Conservation (phyloP, 1,284 basidiomycete species). For the Leccinum griseonigrum region DNA sequence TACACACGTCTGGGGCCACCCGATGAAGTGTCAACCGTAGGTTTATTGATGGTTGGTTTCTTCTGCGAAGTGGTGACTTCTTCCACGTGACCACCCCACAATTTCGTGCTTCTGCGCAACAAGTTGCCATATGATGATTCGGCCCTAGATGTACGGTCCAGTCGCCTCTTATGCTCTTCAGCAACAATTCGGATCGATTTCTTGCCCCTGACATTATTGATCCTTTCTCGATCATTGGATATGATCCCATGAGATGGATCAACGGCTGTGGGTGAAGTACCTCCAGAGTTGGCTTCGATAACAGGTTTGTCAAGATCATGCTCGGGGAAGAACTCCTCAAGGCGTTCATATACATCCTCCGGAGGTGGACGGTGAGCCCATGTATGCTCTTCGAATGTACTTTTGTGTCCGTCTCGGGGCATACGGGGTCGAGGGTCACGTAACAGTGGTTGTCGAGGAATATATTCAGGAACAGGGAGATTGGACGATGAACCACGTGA, state of each 20-base stretch:
- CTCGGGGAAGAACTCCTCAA: constrained; percentile 95
- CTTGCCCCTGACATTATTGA: constrained; percentile 49
- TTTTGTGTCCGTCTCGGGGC: constrained; percentile 38
- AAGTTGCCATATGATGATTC: constrained; percentile 50
- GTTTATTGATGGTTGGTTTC: constrained; percentile 44
- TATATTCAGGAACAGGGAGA: constrained; percentile 18
- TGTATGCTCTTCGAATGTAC: constrained; percentile 62
- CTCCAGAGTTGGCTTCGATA: constrained; percentile 80
- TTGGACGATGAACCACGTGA: constrained; percentile 19
- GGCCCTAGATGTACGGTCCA: constrained; percentile 57
- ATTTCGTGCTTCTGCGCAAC: constrained; percentile 83
- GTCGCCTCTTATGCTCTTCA: constrained; percentile 71
- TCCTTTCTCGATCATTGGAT: constrained; percentile 40
- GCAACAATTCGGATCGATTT: constrained; percentile 95
- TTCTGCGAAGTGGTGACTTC: constrained; percentile 80
- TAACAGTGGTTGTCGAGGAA: constrained; percentile 19
- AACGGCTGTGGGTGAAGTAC: constrained; percentile 71
- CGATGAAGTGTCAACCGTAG: constrained; percentile 55
- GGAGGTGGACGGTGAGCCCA: constrained; percentile 91
- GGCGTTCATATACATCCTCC: constrained; percentile 90
- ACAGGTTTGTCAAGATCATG: constrained; percentile 97
- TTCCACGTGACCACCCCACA: constrained; percentile 93
- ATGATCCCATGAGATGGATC: constrained; percentile 48
- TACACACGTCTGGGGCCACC: constrained; percentile 60
- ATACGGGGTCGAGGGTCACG: constrained; percentile 21